Evolutionary conservation across 805 yeast genomes (phyloP).

Genomic region (Sugiyamaella americana): DNA sequence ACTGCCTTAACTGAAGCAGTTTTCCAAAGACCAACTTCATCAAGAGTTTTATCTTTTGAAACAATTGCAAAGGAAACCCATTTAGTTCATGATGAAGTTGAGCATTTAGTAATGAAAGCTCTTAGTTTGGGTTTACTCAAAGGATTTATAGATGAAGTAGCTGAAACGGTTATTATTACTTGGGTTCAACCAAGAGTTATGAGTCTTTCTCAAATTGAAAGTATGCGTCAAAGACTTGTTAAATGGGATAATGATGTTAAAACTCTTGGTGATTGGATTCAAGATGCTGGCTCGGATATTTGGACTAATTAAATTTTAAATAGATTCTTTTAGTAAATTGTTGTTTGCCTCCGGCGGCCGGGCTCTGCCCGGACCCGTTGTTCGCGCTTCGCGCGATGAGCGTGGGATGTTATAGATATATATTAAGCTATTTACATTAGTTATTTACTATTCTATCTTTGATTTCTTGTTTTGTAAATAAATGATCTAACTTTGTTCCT

Average conservation of each 20-base stretch:
- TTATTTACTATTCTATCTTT: neutral
- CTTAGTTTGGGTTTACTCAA: conserved; percentile 73
- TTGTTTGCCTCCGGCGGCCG: neutral
- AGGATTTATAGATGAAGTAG: conserved; percentile 89
- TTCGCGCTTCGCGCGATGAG: neutral
- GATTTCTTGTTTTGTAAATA: conserved; percentile 24
- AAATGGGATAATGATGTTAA: conserved; percentile 76
- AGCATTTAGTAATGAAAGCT: conserved; percentile 86
- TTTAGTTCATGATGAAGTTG: conserved; percentile 67
- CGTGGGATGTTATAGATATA: no score
- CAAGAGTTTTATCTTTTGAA: conserved; percentile 63
- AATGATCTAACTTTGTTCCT: conserved; percentile 20
- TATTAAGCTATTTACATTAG: no score
- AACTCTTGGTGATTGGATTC: conserved; percentile 56
- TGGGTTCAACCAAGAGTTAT: conserved; percentile 97
- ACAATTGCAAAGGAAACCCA: conserved; percentile 71
- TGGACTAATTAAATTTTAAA: conserved; percentile 46
- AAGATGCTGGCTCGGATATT: conserved; percentile 53
- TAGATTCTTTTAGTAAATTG: no score
- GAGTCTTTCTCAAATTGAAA: conserved; percentile 69
- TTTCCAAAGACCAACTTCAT: conserved; percentile 66
- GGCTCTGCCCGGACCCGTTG: neutral
- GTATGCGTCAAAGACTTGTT: conserved; percentile 65
- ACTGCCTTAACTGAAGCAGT: conserved; percentile 87
- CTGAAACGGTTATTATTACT: conserved; percentile 66